Evolutionary conservation across 805 yeast species (phyloP), one percentile per base, ranked within the genome.

Genomic region (Kuraishia molischiana): DNA sequence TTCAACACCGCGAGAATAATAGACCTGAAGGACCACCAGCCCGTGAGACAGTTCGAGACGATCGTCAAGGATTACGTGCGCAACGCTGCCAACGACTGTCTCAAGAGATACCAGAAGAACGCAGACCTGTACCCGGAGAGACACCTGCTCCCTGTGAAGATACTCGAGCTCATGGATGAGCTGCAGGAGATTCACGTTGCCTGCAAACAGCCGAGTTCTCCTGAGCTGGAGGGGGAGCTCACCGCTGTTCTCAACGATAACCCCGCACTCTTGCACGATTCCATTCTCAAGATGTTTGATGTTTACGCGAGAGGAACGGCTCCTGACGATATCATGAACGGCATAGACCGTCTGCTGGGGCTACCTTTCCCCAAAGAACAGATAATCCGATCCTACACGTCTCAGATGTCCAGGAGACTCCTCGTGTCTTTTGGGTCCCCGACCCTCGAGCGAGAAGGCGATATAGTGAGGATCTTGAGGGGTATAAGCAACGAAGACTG

Each of bases 371-470:
- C 15, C 29, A 14, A 19, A 4, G 15, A 17, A 17, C 14, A 14
- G 19, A 17, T 34, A 15, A 15, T 26, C 31, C 14, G 19, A 6
- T 24, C 8, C n/a, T 14, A 22, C 19, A 18, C 18, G 22, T 15
- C 30, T 17, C 37, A 35, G 24, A 17, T 29, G 17, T 28, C 37
- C 22, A 26, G 37, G 19, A 15, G 37, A n/a, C 24, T 35, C 14
- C 32, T 35, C 8, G 11, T 18, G 11, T 21, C 18, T 5, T 17
- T 13, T 15, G 37, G 37, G 13, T 11, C 17, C 5, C 32, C 32
- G 13, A 19, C 13, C 19, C 24, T 35, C 10, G 37, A 19, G 6
- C n/a, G 10, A 3, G 37, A 35, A 17, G 11, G 11, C 3, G n/a
- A 29, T 13, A 18, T 35, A 5, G n/a, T 35, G 19, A 14, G 18